These are phyloP conservation scores for Dictyostelium firmibasis DNA, from an alignment of 78 protist species.

Conservation along the genomic window DNA sequence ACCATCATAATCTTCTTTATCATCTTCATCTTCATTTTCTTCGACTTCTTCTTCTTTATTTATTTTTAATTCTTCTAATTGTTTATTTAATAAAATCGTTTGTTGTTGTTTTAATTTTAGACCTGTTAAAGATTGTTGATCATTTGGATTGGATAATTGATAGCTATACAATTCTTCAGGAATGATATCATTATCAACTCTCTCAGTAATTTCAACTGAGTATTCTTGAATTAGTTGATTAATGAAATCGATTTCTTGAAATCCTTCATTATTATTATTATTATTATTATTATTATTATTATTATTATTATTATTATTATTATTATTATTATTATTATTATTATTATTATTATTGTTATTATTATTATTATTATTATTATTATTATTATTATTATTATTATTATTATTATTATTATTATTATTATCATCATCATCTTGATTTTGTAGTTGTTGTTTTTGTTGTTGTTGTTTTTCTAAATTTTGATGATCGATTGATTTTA, in stretches of 20 bases:
- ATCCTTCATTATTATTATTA: not conserved
- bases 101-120: conserved; percentile 18
- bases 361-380: too few species aligned
- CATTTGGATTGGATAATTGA: conserved; percentile 25
- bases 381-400: too few species aligned
- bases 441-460: not conserved
- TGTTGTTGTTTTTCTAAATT: too few species aligned
- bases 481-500: not conserved
- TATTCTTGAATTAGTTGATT: not conserved
- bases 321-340: too few species aligned
- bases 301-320: too few species aligned
- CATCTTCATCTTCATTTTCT: conserved; percentile 5
- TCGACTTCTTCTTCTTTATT: not conserved
- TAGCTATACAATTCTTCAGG: conserved; percentile 37
- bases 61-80: not conserved
- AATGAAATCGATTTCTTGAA: conserved; percentile 10
- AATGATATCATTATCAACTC: conserved; percentile 46
- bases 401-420: not conserved
- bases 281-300: not conserved
- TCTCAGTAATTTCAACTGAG: not conserved
- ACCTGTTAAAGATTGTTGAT: not conserved
- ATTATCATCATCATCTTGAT: not conserved
- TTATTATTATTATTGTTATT: too few species aligned
- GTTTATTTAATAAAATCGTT: not conserved
- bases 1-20: not conserved